Evolutionary conservation across 139 green algal genomes (phyloP).

Genomic region (Haematococcus lacustris): DNA sequence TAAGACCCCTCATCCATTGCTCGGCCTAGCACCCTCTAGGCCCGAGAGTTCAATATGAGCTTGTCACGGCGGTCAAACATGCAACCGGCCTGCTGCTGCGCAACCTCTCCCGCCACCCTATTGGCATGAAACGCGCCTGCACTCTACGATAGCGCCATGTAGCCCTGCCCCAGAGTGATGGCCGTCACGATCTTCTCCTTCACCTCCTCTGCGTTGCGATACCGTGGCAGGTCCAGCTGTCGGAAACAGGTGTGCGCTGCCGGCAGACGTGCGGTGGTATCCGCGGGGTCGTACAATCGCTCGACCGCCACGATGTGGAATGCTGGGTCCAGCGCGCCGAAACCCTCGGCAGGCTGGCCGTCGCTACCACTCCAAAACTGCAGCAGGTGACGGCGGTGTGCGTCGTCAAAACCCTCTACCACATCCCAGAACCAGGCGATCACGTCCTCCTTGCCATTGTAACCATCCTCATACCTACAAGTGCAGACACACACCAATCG

Average conservation of each 20-base stretch:
- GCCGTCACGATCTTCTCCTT: conserved; percentile 49
- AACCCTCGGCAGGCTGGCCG: conserved; percentile 55
- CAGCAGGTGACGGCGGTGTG: conserved; percentile 44
- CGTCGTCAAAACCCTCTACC: conserved; percentile 42
- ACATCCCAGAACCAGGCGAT: conserved; percentile 57
- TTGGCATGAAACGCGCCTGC: too few species aligned
- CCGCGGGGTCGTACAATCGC: conserved; percentile 48
- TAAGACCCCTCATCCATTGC: too few species aligned
- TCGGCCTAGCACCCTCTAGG: too few species aligned
- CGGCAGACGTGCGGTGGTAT: conserved; percentile 47
- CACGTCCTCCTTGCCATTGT: conserved; percentile 51
- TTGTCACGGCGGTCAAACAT: too few species aligned
- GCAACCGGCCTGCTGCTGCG: too few species aligned
- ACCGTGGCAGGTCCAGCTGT: conserved; percentile 56
- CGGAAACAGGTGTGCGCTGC: conserved; percentile 59
- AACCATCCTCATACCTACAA: conserved; percentile 61
- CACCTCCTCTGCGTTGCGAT: conserved; percentile 39
- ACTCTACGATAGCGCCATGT: conserved; percentile 52
- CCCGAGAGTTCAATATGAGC: too few species aligned
- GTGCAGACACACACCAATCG: too few species aligned
- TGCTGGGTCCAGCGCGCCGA: conserved; percentile 45
- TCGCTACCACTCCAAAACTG: conserved; percentile 57
- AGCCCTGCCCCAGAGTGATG: conserved; percentile 58
- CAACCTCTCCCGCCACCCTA: too few species aligned
- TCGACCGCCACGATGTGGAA: conserved; percentile 57